Evolutionary conservation across 495 filamentous ascomycete species (phyloP).

Genomic region (Daldinia childiae): DNA sequence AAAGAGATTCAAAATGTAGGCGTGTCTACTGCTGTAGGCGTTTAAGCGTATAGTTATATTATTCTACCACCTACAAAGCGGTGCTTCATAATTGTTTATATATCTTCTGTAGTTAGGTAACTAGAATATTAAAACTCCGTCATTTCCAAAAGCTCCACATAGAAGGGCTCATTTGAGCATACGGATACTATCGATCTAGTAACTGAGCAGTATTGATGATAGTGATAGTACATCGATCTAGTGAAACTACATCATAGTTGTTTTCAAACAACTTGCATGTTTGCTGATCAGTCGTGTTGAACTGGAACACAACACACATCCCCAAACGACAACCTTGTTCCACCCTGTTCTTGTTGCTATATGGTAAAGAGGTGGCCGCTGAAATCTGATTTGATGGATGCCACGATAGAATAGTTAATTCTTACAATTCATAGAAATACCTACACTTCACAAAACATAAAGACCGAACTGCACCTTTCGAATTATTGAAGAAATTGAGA

Average conservation of each 20-base stretch:
- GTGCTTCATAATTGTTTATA: neutral
- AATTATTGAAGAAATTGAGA: neutral
- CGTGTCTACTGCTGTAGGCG: neutral
- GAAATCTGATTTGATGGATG: neutral
- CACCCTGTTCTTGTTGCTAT: neutral
- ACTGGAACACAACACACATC: neutral
- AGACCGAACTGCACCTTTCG: neutral
- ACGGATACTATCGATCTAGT: neutral
- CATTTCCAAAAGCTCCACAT: neutral
- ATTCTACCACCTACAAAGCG: neutral
- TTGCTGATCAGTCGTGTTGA: too few relatives aligned
- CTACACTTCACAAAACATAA: neutral
- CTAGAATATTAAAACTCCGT: neutral
- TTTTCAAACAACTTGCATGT: neutral
- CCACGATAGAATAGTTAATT: neutral
- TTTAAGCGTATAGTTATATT: neutral
- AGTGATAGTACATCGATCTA: neutral
- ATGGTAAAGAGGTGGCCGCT: neutral
- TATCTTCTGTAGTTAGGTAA: neutral
- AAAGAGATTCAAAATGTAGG: constrained; percentile 13
- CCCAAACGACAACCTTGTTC: neutral
- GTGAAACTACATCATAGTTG: neutral
- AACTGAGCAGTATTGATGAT: neutral
- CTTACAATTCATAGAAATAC: neutral
- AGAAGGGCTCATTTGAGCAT: neutral